Evolutionary conservation across 371 early-diverging fungal genomes (phyloP).

Genomic region (Choanephora cucurbitarum): DNA sequence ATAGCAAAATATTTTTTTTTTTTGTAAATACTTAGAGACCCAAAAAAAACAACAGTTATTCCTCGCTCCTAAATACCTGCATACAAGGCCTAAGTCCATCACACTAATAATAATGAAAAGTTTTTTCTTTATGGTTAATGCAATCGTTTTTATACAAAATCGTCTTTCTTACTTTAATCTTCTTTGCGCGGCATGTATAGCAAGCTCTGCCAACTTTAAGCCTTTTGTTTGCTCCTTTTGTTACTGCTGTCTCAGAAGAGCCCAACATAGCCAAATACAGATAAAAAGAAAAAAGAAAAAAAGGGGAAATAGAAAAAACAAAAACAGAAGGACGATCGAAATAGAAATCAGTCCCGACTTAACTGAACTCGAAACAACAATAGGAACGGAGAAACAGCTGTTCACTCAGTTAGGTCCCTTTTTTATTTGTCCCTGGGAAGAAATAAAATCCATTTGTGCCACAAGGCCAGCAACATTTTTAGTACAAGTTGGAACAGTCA

Average conservation of each 20-base stretch:
- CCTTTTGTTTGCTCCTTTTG: conserved; percentile 17
- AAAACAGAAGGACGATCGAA: not conserved
- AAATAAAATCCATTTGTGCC: not conserved
- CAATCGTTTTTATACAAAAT: not conserved
- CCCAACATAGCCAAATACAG: not conserved
- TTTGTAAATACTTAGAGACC: not conserved
- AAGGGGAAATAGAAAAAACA: not conserved
- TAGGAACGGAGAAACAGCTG: not conserved
- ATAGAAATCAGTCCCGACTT: not conserved
- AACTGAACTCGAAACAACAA: not conserved
- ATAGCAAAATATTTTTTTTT: not conserved
- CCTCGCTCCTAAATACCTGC: conserved; percentile 45
- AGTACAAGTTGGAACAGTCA: too few relatives aligned
- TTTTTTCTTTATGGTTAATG: not conserved
- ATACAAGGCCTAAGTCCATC: conserved; percentile 51
- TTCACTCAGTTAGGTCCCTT: not conserved
- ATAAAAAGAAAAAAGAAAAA: not conserved
- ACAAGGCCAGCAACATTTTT: not conserved
- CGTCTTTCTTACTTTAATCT: conserved; percentile 42
- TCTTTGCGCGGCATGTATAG: conserved; percentile 50
- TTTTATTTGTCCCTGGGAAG: not conserved
- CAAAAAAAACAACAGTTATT: too few relatives aligned
- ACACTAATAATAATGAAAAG: conserved; percentile 22
- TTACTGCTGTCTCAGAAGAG: conserved; percentile 32
- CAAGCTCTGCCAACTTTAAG: conserved; percentile 48